These are phyloP conservation scores for Tripterygium wilfordii DNA, from an alignment of 177 flowering plant genomes.

Conservation along the genomic window DNA sequence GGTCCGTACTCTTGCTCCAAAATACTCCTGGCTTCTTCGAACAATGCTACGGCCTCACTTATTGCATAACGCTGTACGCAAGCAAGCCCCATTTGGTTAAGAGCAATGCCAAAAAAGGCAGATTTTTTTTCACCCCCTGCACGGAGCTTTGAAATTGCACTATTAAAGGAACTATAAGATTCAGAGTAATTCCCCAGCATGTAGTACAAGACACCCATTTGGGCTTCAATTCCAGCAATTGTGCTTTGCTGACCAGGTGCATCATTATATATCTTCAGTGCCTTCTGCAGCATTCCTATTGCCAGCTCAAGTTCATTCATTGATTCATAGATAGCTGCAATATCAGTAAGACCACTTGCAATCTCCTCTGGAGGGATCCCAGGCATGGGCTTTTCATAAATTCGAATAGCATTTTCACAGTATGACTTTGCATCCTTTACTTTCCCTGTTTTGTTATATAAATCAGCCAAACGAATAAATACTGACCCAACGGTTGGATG, in stretches of 20 bases:
- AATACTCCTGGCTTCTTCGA: conserved; percentile 78
- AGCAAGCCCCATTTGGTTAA: conserved; percentile 92
- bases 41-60: conserved; percentile 73
- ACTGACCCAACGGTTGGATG: conserved; percentile 81
- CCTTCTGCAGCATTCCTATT: conserved; percentile 66
- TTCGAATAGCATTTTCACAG: conserved; percentile 82
- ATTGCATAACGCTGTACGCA: conserved; percentile 77
- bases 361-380: conserved; percentile 76
- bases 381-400: conserved; percentile 62
- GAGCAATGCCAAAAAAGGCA: conserved; percentile 81
- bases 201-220: conserved; percentile 87
- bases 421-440: conserved; percentile 69
- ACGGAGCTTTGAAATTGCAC: conserved; percentile 64
- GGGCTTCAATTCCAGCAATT: conserved; percentile 87
- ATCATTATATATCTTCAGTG: conserved; percentile 55
- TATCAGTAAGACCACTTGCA: conserved; percentile 75
- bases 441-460: conserved; percentile 74
- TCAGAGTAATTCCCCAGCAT: conserved; percentile 69
- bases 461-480: conserved; percentile 76
- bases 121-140: conserved; percentile 80
- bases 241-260: conserved; percentile 91
- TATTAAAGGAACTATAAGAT: conserved; percentile 60
- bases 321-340: conserved; percentile 82
- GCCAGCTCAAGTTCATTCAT: conserved; percentile 83
- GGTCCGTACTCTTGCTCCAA: conserved; percentile 86